These are phyloP conservation scores for Trypanosoma cruzi DNA, from an alignment of 208 protist genomes.

Conservation along the genomic window DNA sequence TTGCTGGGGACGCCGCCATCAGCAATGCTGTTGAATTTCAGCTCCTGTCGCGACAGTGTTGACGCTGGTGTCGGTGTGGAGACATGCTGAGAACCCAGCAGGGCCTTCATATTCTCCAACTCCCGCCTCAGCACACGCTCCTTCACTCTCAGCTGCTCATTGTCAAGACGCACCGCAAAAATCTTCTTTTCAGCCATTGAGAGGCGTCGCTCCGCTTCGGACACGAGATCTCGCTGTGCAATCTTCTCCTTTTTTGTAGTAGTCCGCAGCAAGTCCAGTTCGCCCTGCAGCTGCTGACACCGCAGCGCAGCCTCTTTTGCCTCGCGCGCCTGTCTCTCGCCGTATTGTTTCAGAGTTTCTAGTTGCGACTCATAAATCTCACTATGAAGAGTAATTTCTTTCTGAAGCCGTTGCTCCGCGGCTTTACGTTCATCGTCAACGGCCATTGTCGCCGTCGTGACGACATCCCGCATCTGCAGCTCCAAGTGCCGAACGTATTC, in stretches of 20 bases:
- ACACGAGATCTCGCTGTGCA: background rate
- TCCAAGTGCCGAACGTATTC: background rate
- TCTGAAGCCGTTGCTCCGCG: background rate
- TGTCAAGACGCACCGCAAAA: constrained; percentile 8
- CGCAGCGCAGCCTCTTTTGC: background rate
- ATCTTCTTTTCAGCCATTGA: background rate
- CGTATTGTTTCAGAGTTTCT: background rate
- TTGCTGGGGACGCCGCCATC: background rate
- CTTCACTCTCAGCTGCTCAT: constrained; percentile 15
- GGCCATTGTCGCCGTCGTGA: background rate
- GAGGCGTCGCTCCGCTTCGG: background rate
- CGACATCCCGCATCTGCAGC: background rate
- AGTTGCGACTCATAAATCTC: background rate
- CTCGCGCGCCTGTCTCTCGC: background rate
- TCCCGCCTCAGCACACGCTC: constrained; percentile 3
- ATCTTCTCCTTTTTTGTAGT: background rate
- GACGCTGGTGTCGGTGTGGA: background rate
- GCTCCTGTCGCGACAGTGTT: background rate
- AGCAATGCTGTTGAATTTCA: background rate
- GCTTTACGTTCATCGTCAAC: background rate
- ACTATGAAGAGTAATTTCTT: constrained; percentile 1
- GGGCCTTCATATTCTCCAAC: background rate
- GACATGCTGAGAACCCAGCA: background rate
- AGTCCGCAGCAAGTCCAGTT: background rate
- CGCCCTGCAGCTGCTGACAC: background rate